A percentile compares a stretch with the other conserved stretches of the same genome.
Evolutionary conservation across 2,329 filamentous ascomycete genomes (phyloP).

Genomic region (Gliomastix tumulicola): DNA sequence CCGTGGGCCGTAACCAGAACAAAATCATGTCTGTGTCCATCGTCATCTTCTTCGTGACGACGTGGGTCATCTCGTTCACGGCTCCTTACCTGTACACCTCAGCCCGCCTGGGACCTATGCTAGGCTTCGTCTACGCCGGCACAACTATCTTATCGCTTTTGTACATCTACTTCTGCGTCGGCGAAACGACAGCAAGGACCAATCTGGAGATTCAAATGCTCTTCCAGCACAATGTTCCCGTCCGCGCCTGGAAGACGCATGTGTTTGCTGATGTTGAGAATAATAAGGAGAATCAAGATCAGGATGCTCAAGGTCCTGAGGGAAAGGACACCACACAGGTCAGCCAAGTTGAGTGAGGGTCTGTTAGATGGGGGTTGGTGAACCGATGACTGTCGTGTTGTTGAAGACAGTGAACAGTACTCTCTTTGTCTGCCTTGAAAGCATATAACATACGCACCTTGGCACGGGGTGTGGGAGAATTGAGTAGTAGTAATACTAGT

Average conservation of each 20-base stretch:
- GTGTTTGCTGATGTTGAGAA: no score
- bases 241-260: conserved; percentile 18
- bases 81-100: conserved; percentile 22
- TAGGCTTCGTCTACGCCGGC: conserved; percentile 21
- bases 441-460: no score
- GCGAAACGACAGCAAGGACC: conserved; percentile 24
- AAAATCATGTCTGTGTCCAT: conserved; percentile 33
- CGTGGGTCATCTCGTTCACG: conserved; percentile 21
- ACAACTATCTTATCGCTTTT: conserved; percentile 13
- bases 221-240: conserved; percentile 23
- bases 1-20: conserved; percentile 33
- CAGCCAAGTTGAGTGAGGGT: no score
- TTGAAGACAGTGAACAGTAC: no score
- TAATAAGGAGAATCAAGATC: no score
- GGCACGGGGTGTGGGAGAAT: no score
- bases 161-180: conserved; percentile 27
- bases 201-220: conserved; percentile 25
- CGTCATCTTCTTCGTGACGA: conserved; percentile 24
- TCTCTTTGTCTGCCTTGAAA: no score
- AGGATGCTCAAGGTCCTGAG: no score
- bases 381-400: no score
- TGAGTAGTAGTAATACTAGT: no score
- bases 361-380: no score
- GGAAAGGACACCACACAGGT: no score
- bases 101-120: conserved; percentile 18